Percentiles rank a stretch among this genome's conserved stretches.
Conservation (phyloP, 2,329 filamentous ascomycete genomes). For the Pseudocercospora ulei region DNA sequence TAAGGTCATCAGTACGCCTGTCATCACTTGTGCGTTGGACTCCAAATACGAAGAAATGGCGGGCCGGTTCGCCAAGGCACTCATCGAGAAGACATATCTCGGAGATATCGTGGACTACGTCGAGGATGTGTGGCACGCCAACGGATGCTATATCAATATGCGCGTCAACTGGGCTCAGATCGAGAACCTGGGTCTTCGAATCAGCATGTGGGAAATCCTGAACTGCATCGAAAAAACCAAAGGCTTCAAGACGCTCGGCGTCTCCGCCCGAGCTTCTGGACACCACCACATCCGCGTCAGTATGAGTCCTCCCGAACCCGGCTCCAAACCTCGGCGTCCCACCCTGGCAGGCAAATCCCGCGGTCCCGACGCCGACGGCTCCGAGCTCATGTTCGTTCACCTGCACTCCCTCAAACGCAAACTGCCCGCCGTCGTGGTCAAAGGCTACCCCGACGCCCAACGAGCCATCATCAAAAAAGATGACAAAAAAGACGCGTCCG, state of each 20-base stretch:
- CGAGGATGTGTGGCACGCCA: conserved; percentile 78
- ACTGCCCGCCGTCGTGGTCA: conserved; percentile 74
- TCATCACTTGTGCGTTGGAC: conserved; percentile 77
- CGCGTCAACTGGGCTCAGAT: conserved; percentile 72
- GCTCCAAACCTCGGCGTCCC: conserved; percentile 26
- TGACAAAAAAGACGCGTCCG: conserved; percentile 55
- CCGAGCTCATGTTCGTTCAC: conserved; percentile 60
- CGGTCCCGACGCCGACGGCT: conserved; percentile 38
- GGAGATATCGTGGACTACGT: conserved; percentile 70
- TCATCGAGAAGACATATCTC: conserved; percentile 90
- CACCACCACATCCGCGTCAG: conserved; percentile 55
- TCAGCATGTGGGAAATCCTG: conserved; percentile 63
- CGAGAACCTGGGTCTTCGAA: conserved; percentile 68
- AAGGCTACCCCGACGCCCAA: conserved; percentile 74
- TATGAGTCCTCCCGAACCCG: conserved; percentile 46
- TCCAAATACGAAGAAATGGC: conserved; percentile 65
- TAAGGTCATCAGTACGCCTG: conserved; percentile 82
- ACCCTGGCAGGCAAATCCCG: conserved; percentile 36
- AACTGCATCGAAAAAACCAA: conserved; percentile 68
- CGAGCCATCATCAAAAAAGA: conserved; percentile 83
- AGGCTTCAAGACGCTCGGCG: conserved; percentile 57
- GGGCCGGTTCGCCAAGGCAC: conserved; percentile 81
- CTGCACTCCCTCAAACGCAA: conserved; percentile 77
- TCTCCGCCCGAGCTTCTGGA: conserved; percentile 26
- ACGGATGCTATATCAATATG: conserved; percentile 66